Base-by-base conservation (phyloP, 2,329 filamentous ascomycete genomes). In the Colletotrichum camelliae region DNA sequence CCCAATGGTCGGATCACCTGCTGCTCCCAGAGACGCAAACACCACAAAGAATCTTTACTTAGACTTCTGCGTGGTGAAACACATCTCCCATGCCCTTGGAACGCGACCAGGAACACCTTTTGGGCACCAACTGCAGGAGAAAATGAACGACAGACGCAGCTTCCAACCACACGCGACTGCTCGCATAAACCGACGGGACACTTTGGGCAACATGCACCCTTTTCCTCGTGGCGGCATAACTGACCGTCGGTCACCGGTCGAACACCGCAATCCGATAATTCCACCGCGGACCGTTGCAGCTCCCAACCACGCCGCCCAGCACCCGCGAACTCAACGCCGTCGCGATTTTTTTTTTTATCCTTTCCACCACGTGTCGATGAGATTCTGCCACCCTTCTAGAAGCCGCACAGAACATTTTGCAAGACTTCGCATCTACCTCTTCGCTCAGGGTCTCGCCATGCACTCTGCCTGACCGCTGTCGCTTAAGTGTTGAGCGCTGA, bases 11-110 rank as follows among this genome's bases (percentile, higher is more conserved):
- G 55, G 55, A 55, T 67, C 61, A 55, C 18, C 37, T n/a, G 8
- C 35, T 24, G 48, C 13, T 33, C 48, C 35, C 21, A n/a, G 8
- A 9, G 10, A 13, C 37, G 57, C 69, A 58, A 39, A 33, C 29
- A 35, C 43, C 24, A 64, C 52, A 67, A 61, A 71, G 60, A 29
- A n/a, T 60, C 61, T 16, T 52, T 31, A 52, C 61, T 62, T 65
- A 64, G 39, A 67, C 68, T 60, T 67, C 33, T 29, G n/a, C 27
- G 2, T 62, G 68, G 18, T 70, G 69, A 75, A 72, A 72, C 69
- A 61, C 33, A 29, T 37, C 21, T 31, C 43, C 69, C 31, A 57
- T 35, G 18, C 29, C 27, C 24, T 27, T 57, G 31, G 29, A 13
- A 60, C 65, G 27, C 10, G n/a, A 29, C 43, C 16, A 16, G 67